Evolutionary conservation across 768 basidiomycete genomes (phyloP).

Genomic region (Boletus rufocinnamomeus): DNA sequence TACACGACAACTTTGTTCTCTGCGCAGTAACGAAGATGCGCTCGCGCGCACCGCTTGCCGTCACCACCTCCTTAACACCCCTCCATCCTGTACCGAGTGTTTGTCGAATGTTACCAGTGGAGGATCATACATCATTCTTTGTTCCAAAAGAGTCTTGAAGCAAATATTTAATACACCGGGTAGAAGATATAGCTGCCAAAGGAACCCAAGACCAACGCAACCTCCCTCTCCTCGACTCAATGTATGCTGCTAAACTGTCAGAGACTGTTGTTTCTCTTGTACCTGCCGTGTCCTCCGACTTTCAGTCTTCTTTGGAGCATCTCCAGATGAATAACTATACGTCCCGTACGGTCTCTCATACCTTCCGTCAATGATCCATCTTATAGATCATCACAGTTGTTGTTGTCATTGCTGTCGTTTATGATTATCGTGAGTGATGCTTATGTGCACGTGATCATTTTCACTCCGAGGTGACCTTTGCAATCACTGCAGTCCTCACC

Average conservation of each 20-base stretch:
- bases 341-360: background rate
- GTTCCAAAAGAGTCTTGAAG: background rate
- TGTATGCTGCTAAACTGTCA: background rate
- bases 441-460: background rate
- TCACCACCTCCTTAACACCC: background rate
- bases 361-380: background rate
- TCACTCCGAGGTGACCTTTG: background rate
- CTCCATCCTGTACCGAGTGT: no score
- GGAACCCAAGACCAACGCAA: background rate
- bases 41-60: background rate
- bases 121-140: background rate
- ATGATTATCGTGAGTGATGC: background rate
- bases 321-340: background rate
- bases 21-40: background rate
- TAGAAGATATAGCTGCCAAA: background rate
- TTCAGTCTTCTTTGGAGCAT: background rate
- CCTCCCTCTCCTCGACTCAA: background rate
- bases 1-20: background rate
- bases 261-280: background rate
- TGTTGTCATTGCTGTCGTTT: background rate
- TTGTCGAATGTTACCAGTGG: no score
- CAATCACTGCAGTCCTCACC: background rate
- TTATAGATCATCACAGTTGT: background rate
- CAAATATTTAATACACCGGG: background rate
- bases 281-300: background rate